Percentiles rank a stretch among this genome's conserved stretches.
Conservation (phyloP, 2,329 filamentous ascomycete genomes). For the Botrytis hyacinthi region DNA sequence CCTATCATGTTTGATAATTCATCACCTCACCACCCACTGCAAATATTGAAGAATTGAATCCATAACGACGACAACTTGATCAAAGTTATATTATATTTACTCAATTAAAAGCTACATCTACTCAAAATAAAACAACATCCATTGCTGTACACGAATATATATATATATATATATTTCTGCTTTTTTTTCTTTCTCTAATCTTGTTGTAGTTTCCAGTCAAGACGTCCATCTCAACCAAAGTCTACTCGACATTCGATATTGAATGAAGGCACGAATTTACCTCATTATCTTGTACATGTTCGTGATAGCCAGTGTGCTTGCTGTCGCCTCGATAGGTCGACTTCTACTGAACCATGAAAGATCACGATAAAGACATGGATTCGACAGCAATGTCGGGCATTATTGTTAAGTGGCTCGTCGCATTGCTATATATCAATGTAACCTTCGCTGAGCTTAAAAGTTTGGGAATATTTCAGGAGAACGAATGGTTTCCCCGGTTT, state of each 20-base stretch:
- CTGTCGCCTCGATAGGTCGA: neutral
- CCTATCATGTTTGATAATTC: slow-evolving; percentile 2
- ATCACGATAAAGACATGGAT: neutral
- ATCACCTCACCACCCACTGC: neutral
- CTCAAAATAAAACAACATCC: neutral
- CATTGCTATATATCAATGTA: neutral
- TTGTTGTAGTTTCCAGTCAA: neutral
- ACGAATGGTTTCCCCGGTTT: neutral
- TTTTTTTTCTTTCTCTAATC: neutral
- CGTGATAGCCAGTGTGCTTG: neutral
- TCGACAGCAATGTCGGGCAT: neutral
- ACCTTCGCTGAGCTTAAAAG: neutral
- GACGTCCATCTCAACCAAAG: neutral
- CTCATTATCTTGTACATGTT: neutral
- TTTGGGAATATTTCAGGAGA: neutral
- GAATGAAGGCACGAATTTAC: neutral
- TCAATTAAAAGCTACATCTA: neutral
- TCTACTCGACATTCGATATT: no score
- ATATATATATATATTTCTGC: no score
- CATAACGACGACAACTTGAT: neutral
- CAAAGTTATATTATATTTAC: no score
- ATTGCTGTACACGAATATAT: neutral
- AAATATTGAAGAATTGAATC: neutral
- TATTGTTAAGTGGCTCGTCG: neutral
- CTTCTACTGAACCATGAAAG: neutral